Percentiles rank a stretch among this genome's conserved stretches.
Conservation (phyloP, 169 alveolate genomes). For the Perkinsus olseni region DNA sequence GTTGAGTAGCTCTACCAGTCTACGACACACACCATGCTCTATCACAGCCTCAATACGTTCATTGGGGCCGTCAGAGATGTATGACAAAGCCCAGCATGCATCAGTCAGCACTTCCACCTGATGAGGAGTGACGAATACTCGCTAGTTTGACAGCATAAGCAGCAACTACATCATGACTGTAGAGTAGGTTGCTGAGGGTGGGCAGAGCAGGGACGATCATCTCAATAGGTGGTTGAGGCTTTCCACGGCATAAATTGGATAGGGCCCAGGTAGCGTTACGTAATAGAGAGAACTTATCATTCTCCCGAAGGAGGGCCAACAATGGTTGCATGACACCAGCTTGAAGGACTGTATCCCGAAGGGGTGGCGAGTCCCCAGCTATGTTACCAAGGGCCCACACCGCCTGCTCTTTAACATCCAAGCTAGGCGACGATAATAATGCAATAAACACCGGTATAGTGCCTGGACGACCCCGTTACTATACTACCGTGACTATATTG, state of each 20-base stretch:
- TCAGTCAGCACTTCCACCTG: slow-evolving; percentile 60
- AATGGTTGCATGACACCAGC: slow-evolving; percentile 76
- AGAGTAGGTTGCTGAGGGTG: slow-evolving; percentile 54
- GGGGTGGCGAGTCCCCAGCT: slow-evolving; percentile 93
- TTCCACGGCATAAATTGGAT: slow-evolving; percentile 81
- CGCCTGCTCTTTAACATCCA: slow-evolving; percentile 93
- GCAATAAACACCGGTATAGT: slow-evolving; percentile 55
- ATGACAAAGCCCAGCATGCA: slow-evolving; percentile 87
- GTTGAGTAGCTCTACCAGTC: slow-evolving; percentile 79
- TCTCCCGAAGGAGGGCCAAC: slow-evolving; percentile 52
- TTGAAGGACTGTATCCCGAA: slow-evolving; percentile 60
- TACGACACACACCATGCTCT: slow-evolving; percentile 71
- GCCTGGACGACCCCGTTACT: neutral
- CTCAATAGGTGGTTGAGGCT: slow-evolving; percentile 72
- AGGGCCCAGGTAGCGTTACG: slow-evolving; percentile 95
- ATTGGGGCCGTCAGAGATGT: slow-evolving; percentile 79
- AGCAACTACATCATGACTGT: slow-evolving; percentile 51
- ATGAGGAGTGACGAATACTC: too few species aligned
- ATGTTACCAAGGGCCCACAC: slow-evolving; percentile 98
- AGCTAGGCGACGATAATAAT: slow-evolving; percentile 71
- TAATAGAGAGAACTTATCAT: slow-evolving; percentile 74
- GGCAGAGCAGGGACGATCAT: slow-evolving; percentile 63
- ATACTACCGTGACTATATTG: slow-evolving; percentile 53
- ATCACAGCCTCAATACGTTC: slow-evolving; percentile 67
- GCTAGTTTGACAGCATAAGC: too few species aligned